Conservation (phyloP, 2,329 filamentous ascomycete genomes). For the Lachnellula subtilissima region DNA sequence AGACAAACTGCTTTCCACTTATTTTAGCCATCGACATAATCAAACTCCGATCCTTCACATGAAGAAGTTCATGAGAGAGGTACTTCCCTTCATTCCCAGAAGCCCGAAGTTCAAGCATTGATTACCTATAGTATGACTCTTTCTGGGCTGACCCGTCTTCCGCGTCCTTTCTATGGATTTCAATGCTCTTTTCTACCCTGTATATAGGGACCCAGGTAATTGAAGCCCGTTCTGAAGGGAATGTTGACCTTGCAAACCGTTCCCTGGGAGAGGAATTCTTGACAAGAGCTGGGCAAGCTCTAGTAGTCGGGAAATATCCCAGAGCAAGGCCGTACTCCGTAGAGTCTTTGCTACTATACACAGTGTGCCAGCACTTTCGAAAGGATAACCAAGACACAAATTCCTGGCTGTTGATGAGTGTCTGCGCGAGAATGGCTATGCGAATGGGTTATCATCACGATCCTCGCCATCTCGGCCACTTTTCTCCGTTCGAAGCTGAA, state of each 20-base stretch:
- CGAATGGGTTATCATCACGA: conserved; percentile 55
- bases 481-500: conserved; percentile 44
- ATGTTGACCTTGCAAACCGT: conserved; percentile 24
- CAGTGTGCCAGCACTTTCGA: conserved; percentile 47
- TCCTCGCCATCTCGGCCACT: conserved; percentile 40
- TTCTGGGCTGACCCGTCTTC: conserved; percentile 7
- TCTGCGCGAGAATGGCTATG: conserved; percentile 48
- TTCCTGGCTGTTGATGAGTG: conserved; percentile 47
- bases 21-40: conserved; percentile 45
- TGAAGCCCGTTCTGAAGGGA: neutral
- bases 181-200: conserved; percentile 11
- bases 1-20: conserved; percentile 47
- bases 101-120: neutral
- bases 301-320: conserved; percentile 45
- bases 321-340: conserved; percentile 44
- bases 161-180: conserved; percentile 12
- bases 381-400: conserved; percentile 47
- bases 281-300: conserved; percentile 45
- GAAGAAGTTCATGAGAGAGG: conserved; percentile 43
- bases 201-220: conserved; percentile 2
- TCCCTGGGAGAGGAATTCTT: conserved; percentile 40
- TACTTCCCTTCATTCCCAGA: conserved; percentile 11
- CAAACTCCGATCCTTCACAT: conserved; percentile 37
- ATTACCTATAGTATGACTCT: conserved; percentile 13
- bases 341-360: conserved; percentile 46